Percentiles rank a stretch among this genome's conserved stretches.
These are phyloP conservation scores for Carex littledalei DNA, from an alignment of 176 grass and related monocot genomes.

Conservation along the genomic window DNA sequence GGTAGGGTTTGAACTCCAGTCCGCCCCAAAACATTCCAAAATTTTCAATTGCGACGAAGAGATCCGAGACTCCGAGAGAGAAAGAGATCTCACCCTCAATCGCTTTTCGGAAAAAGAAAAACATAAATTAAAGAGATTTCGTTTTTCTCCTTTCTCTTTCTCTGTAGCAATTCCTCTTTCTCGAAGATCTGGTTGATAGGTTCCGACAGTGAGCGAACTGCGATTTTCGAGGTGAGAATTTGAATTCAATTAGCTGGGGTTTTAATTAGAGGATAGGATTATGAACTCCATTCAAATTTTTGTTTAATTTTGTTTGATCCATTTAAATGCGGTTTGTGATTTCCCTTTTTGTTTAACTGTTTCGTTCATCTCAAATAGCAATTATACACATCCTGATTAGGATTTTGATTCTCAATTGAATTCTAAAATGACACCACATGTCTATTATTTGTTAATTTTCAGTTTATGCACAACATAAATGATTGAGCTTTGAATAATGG, in stretches of 20 bases:
- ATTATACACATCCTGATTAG: not conserved
- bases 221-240: not conserved
- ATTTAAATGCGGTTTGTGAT: not conserved
- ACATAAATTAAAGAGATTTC: not conserved
- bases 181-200: not conserved
- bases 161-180: not conserved
- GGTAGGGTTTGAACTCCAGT: not conserved
- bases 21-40: not conserved
- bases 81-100: not conserved
- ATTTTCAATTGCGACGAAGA: not conserved
- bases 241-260: not conserved
- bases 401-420: not conserved
- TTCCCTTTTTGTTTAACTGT: not conserved
- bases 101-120: not conserved
- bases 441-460: not conserved
- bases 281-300: not conserved
- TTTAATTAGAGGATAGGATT: not conserved
- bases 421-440: not conserved
- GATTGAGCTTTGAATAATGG: not conserved
- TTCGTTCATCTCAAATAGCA: not conserved
- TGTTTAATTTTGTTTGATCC: not conserved
- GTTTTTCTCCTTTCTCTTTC: not conserved
- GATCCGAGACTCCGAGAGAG: not conserved
- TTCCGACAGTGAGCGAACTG: not conserved
- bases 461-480: conserved; percentile 4